Conservation (phyloP, 768 basidiomycete species). For the Naganishia friedmannii region DNA sequence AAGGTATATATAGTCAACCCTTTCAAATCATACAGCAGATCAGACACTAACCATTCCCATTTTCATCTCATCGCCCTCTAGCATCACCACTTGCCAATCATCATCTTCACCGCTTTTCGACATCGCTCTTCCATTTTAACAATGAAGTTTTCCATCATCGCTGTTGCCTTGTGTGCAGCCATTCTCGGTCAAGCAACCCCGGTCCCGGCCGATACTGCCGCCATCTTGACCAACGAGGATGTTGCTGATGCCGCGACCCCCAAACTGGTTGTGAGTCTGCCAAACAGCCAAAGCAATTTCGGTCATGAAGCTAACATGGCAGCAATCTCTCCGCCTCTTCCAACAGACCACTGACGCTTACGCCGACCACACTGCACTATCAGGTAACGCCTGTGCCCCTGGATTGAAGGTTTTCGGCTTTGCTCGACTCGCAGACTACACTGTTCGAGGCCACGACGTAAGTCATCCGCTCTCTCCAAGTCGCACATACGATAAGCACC, state of each 20-base stretch:
- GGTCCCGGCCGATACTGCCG: background rate
- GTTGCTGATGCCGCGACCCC: background rate
- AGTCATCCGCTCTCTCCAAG: background rate
- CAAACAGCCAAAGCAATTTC: no score
- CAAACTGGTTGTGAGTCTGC: background rate
- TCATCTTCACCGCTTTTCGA: background rate
- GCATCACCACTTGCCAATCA: background rate
- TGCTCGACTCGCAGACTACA: conserved; percentile 14
- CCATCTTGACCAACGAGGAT: background rate
- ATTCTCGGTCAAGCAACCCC: background rate
- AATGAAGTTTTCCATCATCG: background rate
- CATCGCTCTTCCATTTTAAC: background rate
- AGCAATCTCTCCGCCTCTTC: no score
- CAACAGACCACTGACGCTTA: no score
- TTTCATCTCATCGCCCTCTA: background rate
- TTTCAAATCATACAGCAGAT: background rate
- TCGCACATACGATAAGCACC: no score
- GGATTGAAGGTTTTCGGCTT: conserved; percentile 19
- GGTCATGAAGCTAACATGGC: no score
- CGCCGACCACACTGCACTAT: no score
- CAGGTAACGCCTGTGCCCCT: background rate
- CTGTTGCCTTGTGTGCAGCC: background rate
- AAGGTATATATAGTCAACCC: no score
- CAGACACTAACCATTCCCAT: background rate
- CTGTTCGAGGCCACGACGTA: conserved; percentile 1